Evolutionary conservation across 768 basidiomycete genomes (phyloP).

Genomic region (Agaricus blazei): DNA sequence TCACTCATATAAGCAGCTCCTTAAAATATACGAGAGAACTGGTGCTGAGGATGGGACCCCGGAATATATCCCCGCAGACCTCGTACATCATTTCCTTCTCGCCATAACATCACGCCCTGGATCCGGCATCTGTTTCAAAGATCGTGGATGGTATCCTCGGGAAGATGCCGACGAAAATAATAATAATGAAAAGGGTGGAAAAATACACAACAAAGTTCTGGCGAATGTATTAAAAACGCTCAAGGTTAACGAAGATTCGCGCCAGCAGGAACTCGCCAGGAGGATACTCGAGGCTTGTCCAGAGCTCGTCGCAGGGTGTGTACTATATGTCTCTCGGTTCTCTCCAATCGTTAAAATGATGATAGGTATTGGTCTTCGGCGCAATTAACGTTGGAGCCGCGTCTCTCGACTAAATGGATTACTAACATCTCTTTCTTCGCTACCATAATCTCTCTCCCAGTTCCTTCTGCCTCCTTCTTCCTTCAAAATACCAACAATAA

Average conservation of each 20-base stretch:
- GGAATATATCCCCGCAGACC: slow-evolving; percentile 65
- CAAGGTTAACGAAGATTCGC: slow-evolving; percentile 84
- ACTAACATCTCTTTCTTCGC: slow-evolving; percentile 83
- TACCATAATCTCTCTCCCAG: slow-evolving; percentile 67
- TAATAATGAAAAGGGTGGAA: slow-evolving; percentile 37
- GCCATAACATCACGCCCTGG: slow-evolving; percentile 81
- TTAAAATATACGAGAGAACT: slow-evolving; percentile 69
- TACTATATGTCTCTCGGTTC: slow-evolving; percentile 4
- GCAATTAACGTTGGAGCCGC: slow-evolving; percentile 74
- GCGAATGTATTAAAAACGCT: slow-evolving; percentile 66
- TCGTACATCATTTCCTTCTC: slow-evolving; percentile 84
- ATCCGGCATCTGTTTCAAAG: slow-evolving; percentile 80
- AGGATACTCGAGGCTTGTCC: slow-evolving; percentile 82
- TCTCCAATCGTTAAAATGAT: neutral
- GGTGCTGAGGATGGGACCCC: slow-evolving; percentile 40
- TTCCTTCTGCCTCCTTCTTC: slow-evolving; percentile 62
- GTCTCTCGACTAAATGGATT: slow-evolving; percentile 88
- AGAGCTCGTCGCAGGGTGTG: slow-evolving; percentile 76
- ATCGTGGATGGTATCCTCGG: slow-evolving; percentile 88
- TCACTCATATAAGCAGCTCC: slow-evolving; percentile 37
- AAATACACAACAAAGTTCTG: slow-evolving; percentile 80
- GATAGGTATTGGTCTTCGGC: slow-evolving; percentile 68
- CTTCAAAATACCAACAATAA: slow-evolving; percentile 29
- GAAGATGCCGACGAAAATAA: slow-evolving; percentile 41
- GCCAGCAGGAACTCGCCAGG: slow-evolving; percentile 79